These are phyloP conservation scores for Talaromyces albobiverticillius DNA, from an alignment of 2,329 filamentous ascomycete species.

Conservation along the genomic window DNA sequence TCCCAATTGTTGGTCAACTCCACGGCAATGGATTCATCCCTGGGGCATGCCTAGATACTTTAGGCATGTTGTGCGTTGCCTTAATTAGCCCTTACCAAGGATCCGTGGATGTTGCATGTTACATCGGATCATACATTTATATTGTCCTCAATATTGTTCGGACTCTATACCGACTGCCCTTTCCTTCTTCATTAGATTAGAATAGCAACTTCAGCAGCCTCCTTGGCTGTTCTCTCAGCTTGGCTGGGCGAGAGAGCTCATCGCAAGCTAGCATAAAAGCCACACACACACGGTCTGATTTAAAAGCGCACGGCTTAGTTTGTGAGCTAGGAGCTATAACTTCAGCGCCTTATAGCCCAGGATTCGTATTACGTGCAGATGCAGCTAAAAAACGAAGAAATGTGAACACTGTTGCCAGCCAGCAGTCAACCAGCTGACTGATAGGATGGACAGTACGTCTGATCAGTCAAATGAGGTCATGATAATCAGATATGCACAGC, in stretches of 20 bases:
- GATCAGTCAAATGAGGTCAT: constrained; percentile 7
- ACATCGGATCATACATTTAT: too few relatives aligned
- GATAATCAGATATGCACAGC: constrained; percentile 6
- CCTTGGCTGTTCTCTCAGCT: too few relatives aligned
- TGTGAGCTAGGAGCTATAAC: not conserved
- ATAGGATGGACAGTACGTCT: not conserved
- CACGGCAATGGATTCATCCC: too few relatives aligned
- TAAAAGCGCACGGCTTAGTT: constrained; percentile 11
- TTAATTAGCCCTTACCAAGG: too few relatives aligned
- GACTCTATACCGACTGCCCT: too few relatives aligned
- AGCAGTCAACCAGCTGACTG: not conserved
- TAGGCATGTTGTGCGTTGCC: too few relatives aligned
- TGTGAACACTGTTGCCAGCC: not conserved
- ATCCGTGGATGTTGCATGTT: too few relatives aligned
- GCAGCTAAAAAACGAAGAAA: not conserved
- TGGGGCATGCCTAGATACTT: too few relatives aligned
- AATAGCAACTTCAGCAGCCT: too few relatives aligned
- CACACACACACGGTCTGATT: constrained; percentile 6
- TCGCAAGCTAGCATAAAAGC: constrained; percentile 4
- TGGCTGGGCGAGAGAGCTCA: too few relatives aligned
- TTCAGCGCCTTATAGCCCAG: not conserved
- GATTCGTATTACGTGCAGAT: not conserved
- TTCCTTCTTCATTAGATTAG: too few relatives aligned
- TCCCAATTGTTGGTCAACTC: constrained; percentile 4
- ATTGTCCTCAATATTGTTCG: too few relatives aligned